Evolutionary conservation across 2,329 filamentous ascomycete species (phyloP), one percentile per base, ranked within the genome.

Genomic region (Colletotrichum navitas): DNA sequence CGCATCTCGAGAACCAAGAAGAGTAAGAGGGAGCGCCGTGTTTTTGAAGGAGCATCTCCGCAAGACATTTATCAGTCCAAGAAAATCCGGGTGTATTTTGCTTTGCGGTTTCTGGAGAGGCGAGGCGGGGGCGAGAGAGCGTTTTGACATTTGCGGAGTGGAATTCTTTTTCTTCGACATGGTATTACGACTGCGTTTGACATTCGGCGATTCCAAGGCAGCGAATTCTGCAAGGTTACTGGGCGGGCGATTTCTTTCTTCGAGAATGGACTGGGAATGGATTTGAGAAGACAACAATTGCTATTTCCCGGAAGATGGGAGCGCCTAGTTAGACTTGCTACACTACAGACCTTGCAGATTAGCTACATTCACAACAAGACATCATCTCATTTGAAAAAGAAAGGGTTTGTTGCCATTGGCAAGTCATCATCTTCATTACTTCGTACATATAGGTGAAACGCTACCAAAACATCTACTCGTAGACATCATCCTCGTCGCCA

Each of bases 401-500:
- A n/a, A 1, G 2, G 10, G 5, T n/a, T n/a, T 6, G 0, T 24
- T 52, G 24, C 39, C 49, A 24, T 62, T 8, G 39, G 61, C 18
- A 24, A 68, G 64, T 74, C 68, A 61, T 63, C 62, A 62, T 69
- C 71, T 54, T 74, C 73, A 73, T 75, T 75, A 66, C 52, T 74
- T 74, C 52, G 66, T 75, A 51, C 73, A 64, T 66, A 59, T 29
- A 49, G 34, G 51, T 41, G 59, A 54, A 62, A 43, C 1, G 60
- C 26, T 49, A 63, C 10, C 34, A 32, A 26, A 43, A 41, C 65
- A 71, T 76, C 78, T 73, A 83, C 63, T 88, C 83, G 73, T 87
- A 87, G 60, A 84, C 80, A 66, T 89, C 86, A 2, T 74, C 73
- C 66, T 93, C 90, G 41, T 88, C 88, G 71, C 82, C 84, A 36